Evolutionary conservation across 1,284 basidiomycete genomes (phyloP).

Genomic region (Moniliophthora roreri): DNA sequence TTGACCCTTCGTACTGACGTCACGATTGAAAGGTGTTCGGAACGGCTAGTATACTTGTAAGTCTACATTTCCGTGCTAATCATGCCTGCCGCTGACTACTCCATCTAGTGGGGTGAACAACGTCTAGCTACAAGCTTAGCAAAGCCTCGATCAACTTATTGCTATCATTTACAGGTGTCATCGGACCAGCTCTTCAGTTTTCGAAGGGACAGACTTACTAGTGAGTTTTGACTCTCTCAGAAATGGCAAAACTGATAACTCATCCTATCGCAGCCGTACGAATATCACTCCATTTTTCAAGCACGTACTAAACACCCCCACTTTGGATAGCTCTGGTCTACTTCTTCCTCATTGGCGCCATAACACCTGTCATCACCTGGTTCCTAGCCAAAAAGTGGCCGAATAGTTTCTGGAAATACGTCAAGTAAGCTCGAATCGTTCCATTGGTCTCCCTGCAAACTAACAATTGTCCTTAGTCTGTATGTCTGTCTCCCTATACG

Average conservation of each 20-base stretch:
- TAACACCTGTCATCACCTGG: constrained; percentile 40
- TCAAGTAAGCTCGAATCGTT: constrained; percentile 44
- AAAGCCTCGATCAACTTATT: too few relatives aligned
- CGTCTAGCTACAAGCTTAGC: too few relatives aligned
- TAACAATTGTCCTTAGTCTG: not conserved
- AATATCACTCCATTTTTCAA: not conserved
- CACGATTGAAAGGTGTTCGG: constrained; percentile 17
- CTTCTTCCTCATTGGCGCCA: constrained; percentile 47
- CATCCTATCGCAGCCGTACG: too few relatives aligned
- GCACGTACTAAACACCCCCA: not conserved
- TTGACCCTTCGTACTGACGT: not conserved
- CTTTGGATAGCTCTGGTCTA: constrained; percentile 14
- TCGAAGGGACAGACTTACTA: constrained; percentile 40
- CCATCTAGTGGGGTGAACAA: too few relatives aligned
- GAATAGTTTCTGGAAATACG: constrained; percentile 39
- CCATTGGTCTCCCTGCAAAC: not conserved
- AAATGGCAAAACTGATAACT: too few relatives aligned
- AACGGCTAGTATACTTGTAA: constrained; percentile 20
- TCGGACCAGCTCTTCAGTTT: constrained; percentile 40
- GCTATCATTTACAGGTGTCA: constrained; percentile 34
- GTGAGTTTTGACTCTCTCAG: constrained; percentile 19
- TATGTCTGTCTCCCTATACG: not conserved
- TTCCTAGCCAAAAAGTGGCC: constrained; percentile 33
- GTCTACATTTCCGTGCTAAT: too few relatives aligned
- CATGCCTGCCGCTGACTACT: too few relatives aligned